Evolutionary conservation across 1,284 basidiomycete genomes (phyloP), one percentile per base, ranked within the genome.

Genomic region (Coriolopsis trogii): DNA sequence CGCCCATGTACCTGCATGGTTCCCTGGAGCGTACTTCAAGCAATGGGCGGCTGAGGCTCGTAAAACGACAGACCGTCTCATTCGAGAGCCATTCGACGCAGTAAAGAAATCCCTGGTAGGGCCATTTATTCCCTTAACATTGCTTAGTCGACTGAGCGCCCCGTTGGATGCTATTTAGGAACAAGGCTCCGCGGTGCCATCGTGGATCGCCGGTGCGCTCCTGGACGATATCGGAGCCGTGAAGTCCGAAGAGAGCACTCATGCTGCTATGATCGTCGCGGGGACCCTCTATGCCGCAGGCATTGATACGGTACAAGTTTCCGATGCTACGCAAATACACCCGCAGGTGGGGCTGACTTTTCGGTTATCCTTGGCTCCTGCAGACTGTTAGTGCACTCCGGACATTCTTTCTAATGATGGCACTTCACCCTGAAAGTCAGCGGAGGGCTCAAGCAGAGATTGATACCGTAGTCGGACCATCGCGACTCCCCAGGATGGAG

Each of bases 401-500:
- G 39, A 25, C 23, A 25, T 41, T 41, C 39, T 41, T 9, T 10
- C 13, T 28, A 15, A 41, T 28, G 26, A 73, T 74, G 74, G 64
- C 70, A 34, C 62, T 73, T 15, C 60, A 70, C 47, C 74, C 73
- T 7, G 62, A 70, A 21, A 63, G 64, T 9, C 73, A 74, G 53
- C 61, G 63, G 28, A 64, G 63, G 29, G 72, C 73, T 6, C 76
- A 75, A 49, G 67, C 60, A 36, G 76, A 79, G 54, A 64, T 79
- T 8, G 75, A 79, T 34, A 49, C 60, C 4, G 65, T 73, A 16
- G 40, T 74, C 23, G 74, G 75, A 38, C 46, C 42, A 6, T 59
- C 67, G 6, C 63, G 74, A 30, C 56, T 79, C 4, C 79, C 77
- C 0, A 54, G 49, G 3, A 63, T 70, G 16, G 47, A 44, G 3